Percentiles rank a stretch among this genome's conserved stretches.
Evolutionary conservation across 2,329 filamentous ascomycete species (phyloP).

Genomic region (Colletotrichum musicola): DNA sequence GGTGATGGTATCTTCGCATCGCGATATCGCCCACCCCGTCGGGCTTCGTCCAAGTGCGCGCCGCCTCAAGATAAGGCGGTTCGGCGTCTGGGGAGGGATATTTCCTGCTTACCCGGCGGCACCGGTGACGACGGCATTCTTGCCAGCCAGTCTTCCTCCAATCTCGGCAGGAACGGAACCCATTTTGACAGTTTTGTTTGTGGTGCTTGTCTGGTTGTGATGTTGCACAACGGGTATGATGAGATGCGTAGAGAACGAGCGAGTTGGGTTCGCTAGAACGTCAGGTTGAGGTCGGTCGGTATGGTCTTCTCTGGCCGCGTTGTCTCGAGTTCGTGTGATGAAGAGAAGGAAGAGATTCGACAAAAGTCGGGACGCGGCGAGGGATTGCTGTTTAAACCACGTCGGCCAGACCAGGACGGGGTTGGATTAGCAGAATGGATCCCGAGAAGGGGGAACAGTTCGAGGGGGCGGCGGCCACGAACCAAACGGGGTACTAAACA

Average conservation of each 20-base stretch:
- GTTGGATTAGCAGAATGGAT: slow-evolving; percentile 34
- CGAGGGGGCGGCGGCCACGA: slow-evolving; percentile 1
- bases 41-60: slow-evolving; percentile 13
- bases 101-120: slow-evolving; percentile 79
- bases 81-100: slow-evolving; percentile 12
- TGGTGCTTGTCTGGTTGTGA: neutral
- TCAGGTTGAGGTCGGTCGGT: neutral
- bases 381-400: slow-evolving; percentile 28
- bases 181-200: slow-evolving; percentile 40
- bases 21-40: slow-evolving; percentile 18
- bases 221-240: slow-evolving; percentile 3
- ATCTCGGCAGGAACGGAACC: slow-evolving; percentile 45
- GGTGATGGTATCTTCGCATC: neutral
- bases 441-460: slow-evolving; percentile 7
- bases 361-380: slow-evolving; percentile 5
- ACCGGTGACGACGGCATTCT: slow-evolving; percentile 82
- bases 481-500: neutral
- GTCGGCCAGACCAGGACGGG: slow-evolving; percentile 18
- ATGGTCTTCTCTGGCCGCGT: neutral
- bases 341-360: neutral
- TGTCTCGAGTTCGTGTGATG: neutral
- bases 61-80: slow-evolving; percentile 14
- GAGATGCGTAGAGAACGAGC: slow-evolving; percentile 12
- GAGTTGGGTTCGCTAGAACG: slow-evolving; percentile 8
- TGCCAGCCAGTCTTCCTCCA: slow-evolving; percentile 67